Conservation (phyloP, 345 rosid genomes). For the Rhizophora apiculata region DNA sequence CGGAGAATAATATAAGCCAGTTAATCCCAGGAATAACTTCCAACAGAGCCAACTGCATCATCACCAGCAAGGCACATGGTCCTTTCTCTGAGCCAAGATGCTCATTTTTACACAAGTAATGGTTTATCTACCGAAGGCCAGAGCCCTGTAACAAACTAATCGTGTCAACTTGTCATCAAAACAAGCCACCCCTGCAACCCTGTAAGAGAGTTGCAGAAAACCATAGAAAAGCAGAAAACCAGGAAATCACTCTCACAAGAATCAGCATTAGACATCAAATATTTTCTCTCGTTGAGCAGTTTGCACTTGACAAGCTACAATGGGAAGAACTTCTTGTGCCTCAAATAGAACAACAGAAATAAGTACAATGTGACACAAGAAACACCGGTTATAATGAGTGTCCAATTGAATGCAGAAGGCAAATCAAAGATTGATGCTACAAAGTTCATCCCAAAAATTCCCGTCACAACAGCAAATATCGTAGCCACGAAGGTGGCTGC, state of each 20-base stretch:
- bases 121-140: no score
- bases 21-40: no score
- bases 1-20: no score
- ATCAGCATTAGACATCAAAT: constrained; percentile 1
- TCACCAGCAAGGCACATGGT: no score
- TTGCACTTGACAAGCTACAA: constrained; percentile 28
- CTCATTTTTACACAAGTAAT: no score
- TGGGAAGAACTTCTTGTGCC: constrained; percentile 81
- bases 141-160: no score
- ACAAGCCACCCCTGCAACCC: neutral
- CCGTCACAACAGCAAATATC: constrained; percentile 76
- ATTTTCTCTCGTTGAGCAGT: constrained; percentile 2
- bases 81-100: no score
- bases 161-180: no score
- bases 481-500: constrained; percentile 91
- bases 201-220: neutral
- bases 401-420: constrained; percentile 67
- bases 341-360: constrained; percentile 66
- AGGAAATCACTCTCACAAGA: neutral
- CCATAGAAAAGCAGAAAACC: no score
- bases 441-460: constrained; percentile 89
- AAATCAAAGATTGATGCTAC: constrained; percentile 59
- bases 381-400: constrained; percentile 59
- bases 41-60: no score
- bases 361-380: constrained; percentile 52